Evolutionary conservation across 805 yeast genomes (phyloP).

Genomic region (Schizosaccharomyces octosporus): DNA sequence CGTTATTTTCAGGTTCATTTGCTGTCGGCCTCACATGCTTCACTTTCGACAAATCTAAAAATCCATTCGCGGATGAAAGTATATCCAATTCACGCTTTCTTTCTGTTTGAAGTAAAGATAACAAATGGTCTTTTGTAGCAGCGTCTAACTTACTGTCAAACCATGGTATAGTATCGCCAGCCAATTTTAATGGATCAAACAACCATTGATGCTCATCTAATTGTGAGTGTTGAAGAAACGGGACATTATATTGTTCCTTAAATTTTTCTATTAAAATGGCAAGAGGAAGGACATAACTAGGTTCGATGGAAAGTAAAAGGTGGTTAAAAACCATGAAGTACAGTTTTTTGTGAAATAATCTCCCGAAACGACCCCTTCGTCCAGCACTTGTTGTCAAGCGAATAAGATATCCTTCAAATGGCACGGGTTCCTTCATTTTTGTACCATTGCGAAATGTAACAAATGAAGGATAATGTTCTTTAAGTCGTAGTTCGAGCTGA

Average conservation of each 20-base stretch:
- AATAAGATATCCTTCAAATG: slow-evolving; percentile 62
- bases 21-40: neutral
- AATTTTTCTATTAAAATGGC: neutral
- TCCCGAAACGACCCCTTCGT: slow-evolving; percentile 13
- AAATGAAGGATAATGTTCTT: slow-evolving; percentile 11
- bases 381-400: slow-evolving; percentile 31
- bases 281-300: neutral
- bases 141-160: neutral
- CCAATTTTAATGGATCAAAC: neutral
- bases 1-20: neutral
- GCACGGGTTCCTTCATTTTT: slow-evolving; percentile 30
- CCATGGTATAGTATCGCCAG: neutral
- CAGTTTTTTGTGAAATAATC: slow-evolving; percentile 26
- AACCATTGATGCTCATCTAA: neutral
- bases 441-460: slow-evolving; percentile 7
- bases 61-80: neutral
- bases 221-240: neutral
- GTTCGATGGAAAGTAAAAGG: slow-evolving; percentile 24
- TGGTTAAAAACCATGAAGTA: slow-evolving; percentile 43
- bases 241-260: neutral
- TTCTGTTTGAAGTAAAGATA: neutral
- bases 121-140: neutral
- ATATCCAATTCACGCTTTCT: neutral
- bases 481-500: slow-evolving; percentile 34
- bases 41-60: neutral